Evolutionary conservation across 2,329 filamentous ascomycete genomes (phyloP).

Genomic region (Dryadomyces quercus-mongolicae): DNA sequence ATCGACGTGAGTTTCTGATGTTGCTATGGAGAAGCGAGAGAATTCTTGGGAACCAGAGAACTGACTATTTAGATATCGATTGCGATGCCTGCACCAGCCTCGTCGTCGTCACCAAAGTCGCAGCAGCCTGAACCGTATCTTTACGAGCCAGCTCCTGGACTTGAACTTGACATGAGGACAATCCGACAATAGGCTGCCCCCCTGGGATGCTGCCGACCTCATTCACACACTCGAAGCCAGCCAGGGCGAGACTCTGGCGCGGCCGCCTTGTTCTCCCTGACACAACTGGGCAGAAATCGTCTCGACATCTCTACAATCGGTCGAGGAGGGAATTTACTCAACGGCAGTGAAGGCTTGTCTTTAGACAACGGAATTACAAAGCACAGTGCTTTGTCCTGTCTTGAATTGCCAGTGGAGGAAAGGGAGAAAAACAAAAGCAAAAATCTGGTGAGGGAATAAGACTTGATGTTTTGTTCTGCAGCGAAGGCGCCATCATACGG

Average conservation of each 20-base stretch:
- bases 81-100: constrained; percentile 15
- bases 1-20: constrained; percentile 10
- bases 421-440: background rate
- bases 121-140: constrained; percentile 16
- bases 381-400: background rate
- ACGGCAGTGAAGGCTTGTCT: too few species aligned
- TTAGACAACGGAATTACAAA: too few species aligned
- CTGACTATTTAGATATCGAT: constrained; percentile 10
- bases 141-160: constrained; percentile 15
- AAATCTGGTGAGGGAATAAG: background rate
- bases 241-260: background rate
- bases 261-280: background rate
- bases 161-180: constrained; percentile 13
- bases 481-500: background rate
- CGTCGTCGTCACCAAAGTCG: constrained; percentile 15
- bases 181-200: background rate
- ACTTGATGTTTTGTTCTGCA: background rate
- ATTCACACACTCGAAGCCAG: too few species aligned
- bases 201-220: too few species aligned
- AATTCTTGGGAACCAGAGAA: too few species aligned
- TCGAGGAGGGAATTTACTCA: too few species aligned
- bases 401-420: background rate
- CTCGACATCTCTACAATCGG: background rate
- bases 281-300: background rate
- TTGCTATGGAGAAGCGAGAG: too few species aligned